phyloP scores from a whole-genome alignment of 2,329 filamentous ascomycete genomes.

The Fusarium bulbicola region DNA sequence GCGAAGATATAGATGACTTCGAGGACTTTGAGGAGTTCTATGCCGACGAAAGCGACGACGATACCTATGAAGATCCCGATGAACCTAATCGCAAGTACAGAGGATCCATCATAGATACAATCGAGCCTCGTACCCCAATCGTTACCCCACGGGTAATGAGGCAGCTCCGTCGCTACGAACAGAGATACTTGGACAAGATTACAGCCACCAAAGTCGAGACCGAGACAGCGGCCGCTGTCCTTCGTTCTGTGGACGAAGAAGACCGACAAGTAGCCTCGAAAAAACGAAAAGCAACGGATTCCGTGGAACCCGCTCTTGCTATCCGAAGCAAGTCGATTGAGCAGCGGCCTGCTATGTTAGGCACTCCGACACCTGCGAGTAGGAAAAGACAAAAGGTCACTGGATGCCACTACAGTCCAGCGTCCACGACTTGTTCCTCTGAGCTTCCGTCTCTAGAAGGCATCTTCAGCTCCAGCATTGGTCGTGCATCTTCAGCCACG shows the following conservation, averaged over 20 bases:
- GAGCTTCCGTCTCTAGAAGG: neutral
- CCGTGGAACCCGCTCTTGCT: neutral
- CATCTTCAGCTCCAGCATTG: neutral
- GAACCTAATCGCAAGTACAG: accelerated
- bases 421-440: accelerated
- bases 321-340: neutral
- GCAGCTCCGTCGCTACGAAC: neutral
- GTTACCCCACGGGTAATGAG: accelerated
- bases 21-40: neutral
- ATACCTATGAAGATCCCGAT: accelerated
- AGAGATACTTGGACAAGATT: accelerated
- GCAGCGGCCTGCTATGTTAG: accelerated
- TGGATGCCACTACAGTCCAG: neutral
- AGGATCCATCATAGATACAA: accelerated
- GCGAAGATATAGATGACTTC: accelerated
- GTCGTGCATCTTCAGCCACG: accelerated
- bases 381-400: neutral
- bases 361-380: accelerated
- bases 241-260: neutral
- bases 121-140: neutral
- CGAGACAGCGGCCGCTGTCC: accelerated
- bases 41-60: accelerated
- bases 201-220: accelerated
- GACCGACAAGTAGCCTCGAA: accelerated
- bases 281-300: neutral